Base-by-base conservation (phyloP, 192 early-diverging fungal species). In the Coemansia sp. region DNA sequence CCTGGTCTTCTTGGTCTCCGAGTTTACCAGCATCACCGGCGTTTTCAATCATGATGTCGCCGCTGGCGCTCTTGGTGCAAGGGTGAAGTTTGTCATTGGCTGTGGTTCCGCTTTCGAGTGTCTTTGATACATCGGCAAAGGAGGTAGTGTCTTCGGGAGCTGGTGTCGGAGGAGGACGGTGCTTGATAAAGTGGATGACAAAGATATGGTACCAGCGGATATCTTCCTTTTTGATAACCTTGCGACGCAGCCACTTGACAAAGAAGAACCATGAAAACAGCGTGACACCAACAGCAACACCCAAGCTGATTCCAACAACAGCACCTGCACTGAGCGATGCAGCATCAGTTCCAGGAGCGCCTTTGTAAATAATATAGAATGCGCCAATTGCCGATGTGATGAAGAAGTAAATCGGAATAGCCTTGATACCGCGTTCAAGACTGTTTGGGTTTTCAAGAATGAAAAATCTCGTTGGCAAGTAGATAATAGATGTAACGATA, bases 341-440 rank as follows among this genome's bases (percentile, higher is more conserved):
- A 3, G 69, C 61, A 19, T 71, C 72, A n/a, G 54, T 51, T 27
- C 77, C 68, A 1, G 84, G 77, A 3, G 81, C 82, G 46, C 80
- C 82, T 72, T 88, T 88, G 78, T 77, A 82, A 39, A 89, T 80
- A 39, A 88, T 78, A 58, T 86, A 88, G 60, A 87, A 85, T 13
- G 73, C 66, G 29, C 80, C 71, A 64, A 89, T 79, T 33, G 67
- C 64, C 33, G 82, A 52, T 23, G 88, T 85, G 39, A 85, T 43
- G 47, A 79, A 82, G 55, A 89, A 83, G 72, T 87, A 90, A 45
- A 80, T 52, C 7, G 89, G 88, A 10, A 89, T 77, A 19, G 83
- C 76, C 41, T 66, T 77, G 39, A 88, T 73, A 28, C 83, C 88
- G 19, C 83, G 80, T 35, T 77, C 72, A 46, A 90, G 75, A 33